Evolutionary conservation across 495 filamentous ascomycete species (phyloP).

Genomic region (Penicillium lividum): DNA sequence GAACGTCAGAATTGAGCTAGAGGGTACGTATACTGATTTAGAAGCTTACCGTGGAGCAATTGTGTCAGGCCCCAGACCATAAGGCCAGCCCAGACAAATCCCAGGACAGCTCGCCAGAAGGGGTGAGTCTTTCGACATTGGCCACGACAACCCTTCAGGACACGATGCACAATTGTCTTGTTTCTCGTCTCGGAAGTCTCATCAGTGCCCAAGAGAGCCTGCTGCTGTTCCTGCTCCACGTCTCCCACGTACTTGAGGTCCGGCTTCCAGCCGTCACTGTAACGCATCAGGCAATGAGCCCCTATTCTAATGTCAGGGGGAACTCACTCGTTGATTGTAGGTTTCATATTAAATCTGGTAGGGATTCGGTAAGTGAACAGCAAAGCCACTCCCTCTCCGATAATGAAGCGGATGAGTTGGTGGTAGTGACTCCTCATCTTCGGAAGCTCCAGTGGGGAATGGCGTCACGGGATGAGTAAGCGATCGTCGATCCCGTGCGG

Average conservation of each 20-base stretch:
- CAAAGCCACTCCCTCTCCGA: neutral
- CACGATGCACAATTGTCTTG: neutral
- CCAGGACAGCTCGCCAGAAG: neutral
- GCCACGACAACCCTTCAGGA: neutral
- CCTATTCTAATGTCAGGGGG: neutral
- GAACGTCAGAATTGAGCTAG: neutral
- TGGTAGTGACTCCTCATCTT: neutral
- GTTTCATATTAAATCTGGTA: neutral
- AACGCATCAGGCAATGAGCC: neutral
- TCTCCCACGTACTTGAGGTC: neutral
- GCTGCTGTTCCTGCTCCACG: neutral
- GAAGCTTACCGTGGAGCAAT: neutral
- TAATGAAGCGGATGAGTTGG: neutral
- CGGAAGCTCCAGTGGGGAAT: neutral
- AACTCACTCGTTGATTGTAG: neutral
- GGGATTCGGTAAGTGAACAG: neutral
- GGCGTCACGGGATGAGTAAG: neutral
- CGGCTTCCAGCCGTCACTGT: neutral
- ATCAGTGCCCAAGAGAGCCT: neutral
- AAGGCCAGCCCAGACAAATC: neutral
- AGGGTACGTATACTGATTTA: neutral
- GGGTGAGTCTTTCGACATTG: neutral
- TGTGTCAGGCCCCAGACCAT: neutral
- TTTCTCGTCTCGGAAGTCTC: neutral
- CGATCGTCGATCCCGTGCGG: neutral